Percentiles rank a stretch among this genome's conserved stretches.
Evolutionary conservation across 352 stramenopile species (phyloP).

Genomic region (Pilasporangium apinafurcum): DNA sequence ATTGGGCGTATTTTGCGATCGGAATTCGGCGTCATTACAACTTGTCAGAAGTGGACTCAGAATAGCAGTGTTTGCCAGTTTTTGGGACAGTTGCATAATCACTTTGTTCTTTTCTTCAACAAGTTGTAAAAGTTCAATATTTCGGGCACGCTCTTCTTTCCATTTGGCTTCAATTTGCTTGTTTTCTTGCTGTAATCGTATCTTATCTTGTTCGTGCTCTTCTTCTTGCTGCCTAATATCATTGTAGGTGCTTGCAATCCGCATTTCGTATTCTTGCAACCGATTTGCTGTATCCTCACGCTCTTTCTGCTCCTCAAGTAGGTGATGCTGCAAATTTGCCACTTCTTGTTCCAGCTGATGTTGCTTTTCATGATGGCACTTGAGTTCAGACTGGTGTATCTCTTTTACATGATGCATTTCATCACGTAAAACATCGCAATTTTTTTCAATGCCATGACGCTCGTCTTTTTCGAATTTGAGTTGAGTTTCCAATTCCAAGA

Average conservation of each 20-base stretch:
- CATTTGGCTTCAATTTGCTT: constrained; percentile 21
- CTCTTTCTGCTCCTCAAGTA: constrained; percentile 40
- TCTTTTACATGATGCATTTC: constrained; percentile 7
- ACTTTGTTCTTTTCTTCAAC: constrained; percentile 68
- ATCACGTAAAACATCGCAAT: constrained; percentile 7
- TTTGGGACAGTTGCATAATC: constrained; percentile 36
- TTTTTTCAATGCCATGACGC: constrained; percentile 3
- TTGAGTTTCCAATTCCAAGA: constrained; percentile 21
- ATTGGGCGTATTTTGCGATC: no score
- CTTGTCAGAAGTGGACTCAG: no score
- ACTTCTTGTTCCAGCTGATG: constrained; percentile 25
- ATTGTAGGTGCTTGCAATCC: constrained; percentile 58
- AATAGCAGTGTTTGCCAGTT: no score
- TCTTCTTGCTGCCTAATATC: constrained; percentile 70
- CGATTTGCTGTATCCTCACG: constrained; percentile 58
- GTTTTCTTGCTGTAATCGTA: constrained; percentile 29
- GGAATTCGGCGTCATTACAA: no score
- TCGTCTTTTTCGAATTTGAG: constrained; percentile 15
- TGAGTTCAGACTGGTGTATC: constrained; percentile 12
- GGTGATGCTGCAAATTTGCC: constrained; percentile 15
- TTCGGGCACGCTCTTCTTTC: constrained; percentile 48
- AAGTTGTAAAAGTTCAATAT: constrained; percentile 40
- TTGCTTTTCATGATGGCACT: constrained; percentile 1
- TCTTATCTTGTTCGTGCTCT: constrained; percentile 47
- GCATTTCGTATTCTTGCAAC: constrained; percentile 66